Conservation (phyloP, 73 alveolate genomes). For the Tetrahymena malaccensis region DNA sequence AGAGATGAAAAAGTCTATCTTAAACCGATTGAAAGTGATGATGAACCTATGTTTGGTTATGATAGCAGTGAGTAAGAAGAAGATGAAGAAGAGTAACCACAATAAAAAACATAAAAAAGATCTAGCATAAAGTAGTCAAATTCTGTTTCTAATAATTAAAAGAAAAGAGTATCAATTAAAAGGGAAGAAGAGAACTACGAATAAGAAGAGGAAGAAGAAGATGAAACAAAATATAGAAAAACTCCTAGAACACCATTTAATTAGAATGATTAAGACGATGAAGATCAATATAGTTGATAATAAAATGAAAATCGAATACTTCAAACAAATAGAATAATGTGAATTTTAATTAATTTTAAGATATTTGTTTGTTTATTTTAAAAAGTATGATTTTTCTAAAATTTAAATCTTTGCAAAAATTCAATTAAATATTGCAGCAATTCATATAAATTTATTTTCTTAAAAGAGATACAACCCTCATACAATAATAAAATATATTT, state of each 20-base stretch:
- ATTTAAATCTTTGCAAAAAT: too few relatives aligned
- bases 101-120: background rate
- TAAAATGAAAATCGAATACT: too few relatives aligned
- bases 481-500: too few relatives aligned
- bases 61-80: background rate
- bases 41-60: background rate
- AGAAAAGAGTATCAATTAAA: background rate
- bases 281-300: background rate
- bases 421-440: too few relatives aligned
- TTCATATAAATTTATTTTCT: too few relatives aligned
- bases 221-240: background rate
- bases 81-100: background rate
- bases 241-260: background rate
- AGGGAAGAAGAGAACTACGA: background rate
- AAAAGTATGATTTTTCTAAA: too few relatives aligned
- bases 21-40: background rate
- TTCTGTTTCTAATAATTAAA: background rate
- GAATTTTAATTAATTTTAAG: too few relatives aligned
- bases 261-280: background rate
- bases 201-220: background rate
- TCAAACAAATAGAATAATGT: too few relatives aligned
- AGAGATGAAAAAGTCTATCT: background rate
- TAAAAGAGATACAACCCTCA: too few relatives aligned
- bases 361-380: too few relatives aligned
- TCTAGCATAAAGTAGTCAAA: background rate